These are phyloP conservation scores for Pythium insidiosum DNA, from an alignment of 352 stramenopile genomes.

Conservation along the genomic window DNA sequence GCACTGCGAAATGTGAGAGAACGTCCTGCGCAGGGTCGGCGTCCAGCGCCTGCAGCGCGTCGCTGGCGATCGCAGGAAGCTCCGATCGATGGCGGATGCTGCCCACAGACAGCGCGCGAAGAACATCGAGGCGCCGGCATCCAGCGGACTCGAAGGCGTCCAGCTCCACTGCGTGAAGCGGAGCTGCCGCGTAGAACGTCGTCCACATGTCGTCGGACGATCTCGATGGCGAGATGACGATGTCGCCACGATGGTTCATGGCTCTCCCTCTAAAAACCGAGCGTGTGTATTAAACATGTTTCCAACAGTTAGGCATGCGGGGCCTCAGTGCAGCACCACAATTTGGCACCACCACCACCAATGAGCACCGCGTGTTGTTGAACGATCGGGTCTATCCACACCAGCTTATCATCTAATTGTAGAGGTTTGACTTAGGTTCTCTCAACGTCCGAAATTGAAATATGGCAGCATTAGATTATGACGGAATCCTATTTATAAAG, in stretches of 20 bases:
- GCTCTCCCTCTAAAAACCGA: too few species aligned
- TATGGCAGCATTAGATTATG: too few species aligned
- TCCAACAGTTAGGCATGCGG: background rate
- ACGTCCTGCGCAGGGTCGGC: constrained; percentile 8
- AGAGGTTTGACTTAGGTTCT: too few species aligned
- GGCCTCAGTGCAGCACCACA: too few species aligned
- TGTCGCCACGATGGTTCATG: too few species aligned
- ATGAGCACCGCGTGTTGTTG: background rate
- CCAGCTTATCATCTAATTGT: too few species aligned
- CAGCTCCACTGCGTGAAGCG: constrained; percentile 83
- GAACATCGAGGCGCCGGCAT: constrained; percentile 53
- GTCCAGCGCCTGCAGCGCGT: constrained; percentile 4
- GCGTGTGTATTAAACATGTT: background rate
- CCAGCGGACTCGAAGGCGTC: constrained; percentile 91
- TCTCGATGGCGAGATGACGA: too few species aligned
- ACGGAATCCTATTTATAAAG: too few species aligned
- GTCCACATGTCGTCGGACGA: constrained; percentile 1
- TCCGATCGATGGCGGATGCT: constrained; percentile 6
- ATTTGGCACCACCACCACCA: background rate
- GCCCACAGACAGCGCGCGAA: constrained; percentile 16
- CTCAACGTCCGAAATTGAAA: too few species aligned
- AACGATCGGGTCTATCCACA: too few species aligned
- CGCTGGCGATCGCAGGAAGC: constrained; percentile 1
- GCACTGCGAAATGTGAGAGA: constrained; percentile 13
- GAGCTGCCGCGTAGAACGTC: constrained; percentile 82